Percentiles rank a stretch among this genome's conserved stretches.
Evolutionary conservation across 441 rosid genomes (phyloP).

Genomic region (Corymbia citriodora): DNA sequence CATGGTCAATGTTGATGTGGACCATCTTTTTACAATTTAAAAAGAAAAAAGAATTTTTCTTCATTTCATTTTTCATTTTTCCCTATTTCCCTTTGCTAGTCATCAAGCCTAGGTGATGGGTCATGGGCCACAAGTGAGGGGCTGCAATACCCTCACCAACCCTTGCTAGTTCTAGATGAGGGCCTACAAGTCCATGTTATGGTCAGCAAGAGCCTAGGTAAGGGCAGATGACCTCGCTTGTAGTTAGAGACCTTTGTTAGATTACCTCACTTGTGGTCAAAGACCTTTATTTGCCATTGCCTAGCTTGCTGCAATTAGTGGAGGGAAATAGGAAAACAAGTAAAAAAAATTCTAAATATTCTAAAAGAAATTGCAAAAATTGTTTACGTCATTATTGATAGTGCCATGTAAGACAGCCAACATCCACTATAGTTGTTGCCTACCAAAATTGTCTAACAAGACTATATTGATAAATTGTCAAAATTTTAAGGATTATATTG

Average conservation of each 20-base stretch:
- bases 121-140: not conserved
- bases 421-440: not conserved
- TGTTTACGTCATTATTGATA: accelerated
- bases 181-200: not conserved
- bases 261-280: not conserved
- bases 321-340: not conserved
- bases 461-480: not conserved
- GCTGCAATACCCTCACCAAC: not conserved
- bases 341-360: not conserved
- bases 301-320: accelerated
- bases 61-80: not conserved
- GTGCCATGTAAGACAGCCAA: accelerated
- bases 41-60: not conserved
- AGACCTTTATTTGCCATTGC: not conserved
- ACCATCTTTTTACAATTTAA: not conserved
- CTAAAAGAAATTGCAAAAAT: not conserved
- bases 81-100: accelerated
- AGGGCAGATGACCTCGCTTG: too few relatives aligned
- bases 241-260: too few relatives aligned
- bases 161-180: not conserved
- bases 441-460: accelerated
- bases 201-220: not conserved
- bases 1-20: not conserved
- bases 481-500: not conserved
- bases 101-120: not conserved